Evolutionary conservation across 2,329 filamentous ascomycete genomes (phyloP).

Genomic region (Penicillium occitanis): DNA sequence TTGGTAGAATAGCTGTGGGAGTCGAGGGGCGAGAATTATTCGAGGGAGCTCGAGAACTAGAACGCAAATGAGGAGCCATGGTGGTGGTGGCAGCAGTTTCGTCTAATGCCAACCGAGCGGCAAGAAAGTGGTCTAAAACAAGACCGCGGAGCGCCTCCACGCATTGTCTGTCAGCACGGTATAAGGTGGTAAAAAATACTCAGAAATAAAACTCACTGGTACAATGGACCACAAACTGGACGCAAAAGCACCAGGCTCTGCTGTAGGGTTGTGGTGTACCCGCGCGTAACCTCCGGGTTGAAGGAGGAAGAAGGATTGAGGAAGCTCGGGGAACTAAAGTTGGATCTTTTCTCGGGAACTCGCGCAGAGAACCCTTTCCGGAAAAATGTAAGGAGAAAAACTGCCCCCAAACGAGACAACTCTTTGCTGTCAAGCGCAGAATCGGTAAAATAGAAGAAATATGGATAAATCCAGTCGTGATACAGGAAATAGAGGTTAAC

Average conservation of each 20-base stretch:
- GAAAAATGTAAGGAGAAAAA: conserved; percentile 27
- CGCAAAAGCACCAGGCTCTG: conserved; percentile 34
- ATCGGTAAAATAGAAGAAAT: background rate
- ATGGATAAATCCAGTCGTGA: background rate
- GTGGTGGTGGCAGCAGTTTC: conserved; percentile 7
- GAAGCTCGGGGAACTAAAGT: conserved; percentile 29
- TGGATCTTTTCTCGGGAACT: conserved; percentile 29
- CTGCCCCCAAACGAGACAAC: conserved; percentile 14
- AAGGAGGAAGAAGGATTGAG: conserved; percentile 23
- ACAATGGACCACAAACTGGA: conserved; percentile 28
- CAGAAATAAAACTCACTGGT: conserved; percentile 27
- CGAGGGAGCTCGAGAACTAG: conserved; percentile 33
- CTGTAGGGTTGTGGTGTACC: conserved; percentile 34
- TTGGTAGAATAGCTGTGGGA: conserved; percentile 27
- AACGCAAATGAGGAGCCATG: conserved; percentile 40
- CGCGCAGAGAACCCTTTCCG: conserved; percentile 25
- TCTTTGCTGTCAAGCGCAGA: background rate
- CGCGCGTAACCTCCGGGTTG: conserved; percentile 34
- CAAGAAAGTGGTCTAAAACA: conserved; percentile 7
- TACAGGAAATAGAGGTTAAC: conserved; percentile 1
- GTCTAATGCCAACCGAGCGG: conserved; percentile 11
- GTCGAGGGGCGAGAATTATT: conserved; percentile 37
- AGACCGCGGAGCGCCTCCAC: conserved; percentile 21
- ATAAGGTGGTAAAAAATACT: background rate
- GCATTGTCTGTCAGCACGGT: conserved; percentile 24